Evolutionary conservation across 257 asterid species (phyloP).

Genomic region (Petunia secreta): DNA sequence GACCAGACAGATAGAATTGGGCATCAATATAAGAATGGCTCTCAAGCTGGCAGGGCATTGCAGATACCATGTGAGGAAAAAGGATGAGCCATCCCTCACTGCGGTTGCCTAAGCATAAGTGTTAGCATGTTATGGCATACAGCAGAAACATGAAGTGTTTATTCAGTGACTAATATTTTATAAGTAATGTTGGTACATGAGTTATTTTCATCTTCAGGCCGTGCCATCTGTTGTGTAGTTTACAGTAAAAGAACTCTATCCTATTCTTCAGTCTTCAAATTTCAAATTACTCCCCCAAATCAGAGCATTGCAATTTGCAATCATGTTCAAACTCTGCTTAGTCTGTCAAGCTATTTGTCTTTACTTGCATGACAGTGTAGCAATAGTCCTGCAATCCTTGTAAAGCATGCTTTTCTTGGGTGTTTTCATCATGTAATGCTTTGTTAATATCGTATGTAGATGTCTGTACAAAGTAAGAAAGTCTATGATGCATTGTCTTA

Average conservation of each 20-base stretch:
- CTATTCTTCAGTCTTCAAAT: not conserved
- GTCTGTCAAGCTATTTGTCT: constrained; percentile 18
- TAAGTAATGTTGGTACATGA: constrained; percentile 5
- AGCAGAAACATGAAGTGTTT: constrained; percentile 9
- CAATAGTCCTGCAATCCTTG: not conserved
- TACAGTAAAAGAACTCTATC: not conserved
- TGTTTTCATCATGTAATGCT: not conserved
- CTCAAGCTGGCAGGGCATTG: not conserved
- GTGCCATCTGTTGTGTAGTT: constrained; percentile 2
- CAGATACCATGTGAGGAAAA: not conserved
- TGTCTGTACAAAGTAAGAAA: not conserved
- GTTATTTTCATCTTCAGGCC: not conserved
- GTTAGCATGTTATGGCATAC: not conserved
- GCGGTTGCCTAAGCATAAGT: constrained; percentile 15
- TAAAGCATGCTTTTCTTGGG: not conserved
- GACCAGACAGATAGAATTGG: not conserved
- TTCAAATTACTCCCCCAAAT: not conserved
- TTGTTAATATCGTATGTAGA: not conserved
- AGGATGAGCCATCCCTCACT: not conserved
- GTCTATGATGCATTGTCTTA: not conserved
- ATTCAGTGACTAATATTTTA: not conserved
- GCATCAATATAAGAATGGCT: not conserved
- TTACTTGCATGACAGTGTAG: not conserved
- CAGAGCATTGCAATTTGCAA: not conserved
- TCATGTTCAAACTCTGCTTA: constrained; percentile 11